phyloP scores from a whole-genome alignment of 495 filamentous ascomycete genomes.

The Podospora sp. region DNA sequence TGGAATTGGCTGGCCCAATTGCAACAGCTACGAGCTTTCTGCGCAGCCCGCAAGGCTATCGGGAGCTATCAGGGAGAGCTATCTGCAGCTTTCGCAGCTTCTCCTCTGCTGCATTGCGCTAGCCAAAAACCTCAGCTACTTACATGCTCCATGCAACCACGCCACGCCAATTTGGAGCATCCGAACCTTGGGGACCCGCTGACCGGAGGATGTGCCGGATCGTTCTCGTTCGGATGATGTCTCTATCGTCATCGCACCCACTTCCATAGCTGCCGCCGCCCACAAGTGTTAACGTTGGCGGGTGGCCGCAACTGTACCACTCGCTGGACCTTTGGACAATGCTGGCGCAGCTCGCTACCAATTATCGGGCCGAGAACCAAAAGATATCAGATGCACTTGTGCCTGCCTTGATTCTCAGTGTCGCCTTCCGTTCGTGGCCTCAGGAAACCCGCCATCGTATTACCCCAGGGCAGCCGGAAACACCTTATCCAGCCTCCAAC shows the following conservation, averaged over 20 bases:
- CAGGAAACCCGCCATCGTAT: no score
- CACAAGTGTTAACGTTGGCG: no score
- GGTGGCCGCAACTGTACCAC: no score
- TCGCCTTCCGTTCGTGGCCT: no score
- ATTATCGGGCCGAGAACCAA: no score
- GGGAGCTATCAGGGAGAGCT: conserved; percentile 23
- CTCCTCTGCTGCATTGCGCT: conserved; percentile 20
- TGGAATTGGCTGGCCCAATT: conserved; percentile 35
- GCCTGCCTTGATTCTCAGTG: no score
- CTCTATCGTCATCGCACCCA: not conserved
- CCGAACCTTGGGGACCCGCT: conserved; percentile 1
- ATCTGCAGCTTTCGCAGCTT: conserved; percentile 7
- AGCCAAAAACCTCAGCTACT: conserved; percentile 18
- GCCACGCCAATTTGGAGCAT: conserved; percentile 18
- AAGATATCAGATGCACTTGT: no score
- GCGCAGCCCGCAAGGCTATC: conserved; percentile 22
- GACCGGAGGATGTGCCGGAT: not conserved
- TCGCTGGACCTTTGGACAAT: no score
- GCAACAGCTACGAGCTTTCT: conserved; percentile 27
- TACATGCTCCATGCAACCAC: conserved; percentile 25
- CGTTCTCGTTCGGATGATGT: not conserved
- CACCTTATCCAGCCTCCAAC: not conserved
- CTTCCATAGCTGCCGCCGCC: not conserved
- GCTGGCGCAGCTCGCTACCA: no score
- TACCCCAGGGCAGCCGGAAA: not conserved